phyloP scores from a whole-genome alignment of 352 stramenopile genomes.

The Globisporangium mamillatum region DNA sequence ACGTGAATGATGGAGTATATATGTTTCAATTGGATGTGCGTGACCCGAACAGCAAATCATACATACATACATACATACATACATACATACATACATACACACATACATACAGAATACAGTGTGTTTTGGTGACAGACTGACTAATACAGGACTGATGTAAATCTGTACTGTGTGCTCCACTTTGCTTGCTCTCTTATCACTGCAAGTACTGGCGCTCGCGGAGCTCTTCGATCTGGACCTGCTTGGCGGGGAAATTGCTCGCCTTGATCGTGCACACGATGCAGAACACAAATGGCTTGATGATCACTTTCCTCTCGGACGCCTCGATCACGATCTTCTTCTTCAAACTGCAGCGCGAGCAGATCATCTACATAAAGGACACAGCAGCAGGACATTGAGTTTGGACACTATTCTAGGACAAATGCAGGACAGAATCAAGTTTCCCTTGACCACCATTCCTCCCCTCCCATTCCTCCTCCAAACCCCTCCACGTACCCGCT shows the following conservation, averaged over 20 bases:
- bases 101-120: not conserved
- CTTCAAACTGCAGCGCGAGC: constrained; percentile 42
- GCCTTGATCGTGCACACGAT: constrained; percentile 34
- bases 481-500: not conserved
- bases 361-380: constrained; percentile 35
- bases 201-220: constrained; percentile 8
- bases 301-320: constrained; percentile 23
- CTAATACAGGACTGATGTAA: not conserved
- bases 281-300: constrained; percentile 32
- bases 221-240: constrained; percentile 36
- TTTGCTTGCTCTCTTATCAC: not conserved
- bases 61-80: not conserved
- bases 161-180: not conserved
- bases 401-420: not conserved
- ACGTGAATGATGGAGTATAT: not conserved
- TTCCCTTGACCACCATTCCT: not conserved
- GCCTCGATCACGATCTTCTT: constrained; percentile 48
- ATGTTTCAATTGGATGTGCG: not conserved
- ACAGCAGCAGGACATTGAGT: not conserved
- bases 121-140: not conserved
- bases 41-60: not conserved
- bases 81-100: not conserved
- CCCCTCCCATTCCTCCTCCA: no score
- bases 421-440: not conserved
- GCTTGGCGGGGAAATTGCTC: constrained; percentile 22